phyloP scores from a whole-genome alignment of 139 green algal species.

The Mesotaenium endlicherianum region DNA sequence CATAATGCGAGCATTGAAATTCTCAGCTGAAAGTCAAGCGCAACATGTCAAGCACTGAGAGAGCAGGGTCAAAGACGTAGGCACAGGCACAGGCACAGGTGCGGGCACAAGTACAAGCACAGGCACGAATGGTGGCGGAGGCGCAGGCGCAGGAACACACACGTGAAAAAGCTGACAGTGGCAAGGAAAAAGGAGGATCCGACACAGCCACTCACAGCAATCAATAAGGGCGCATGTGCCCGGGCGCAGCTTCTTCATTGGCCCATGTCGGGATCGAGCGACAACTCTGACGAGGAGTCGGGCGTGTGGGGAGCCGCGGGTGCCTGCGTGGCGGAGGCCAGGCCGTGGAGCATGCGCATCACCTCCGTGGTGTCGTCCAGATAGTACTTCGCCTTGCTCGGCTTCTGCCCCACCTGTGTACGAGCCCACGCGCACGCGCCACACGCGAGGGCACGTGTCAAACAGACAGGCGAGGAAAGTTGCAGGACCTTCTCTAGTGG shows the following conservation, averaged over 20 bases:
- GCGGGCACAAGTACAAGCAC: no score
- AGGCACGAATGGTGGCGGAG: no score
- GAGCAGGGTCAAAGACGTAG: no score
- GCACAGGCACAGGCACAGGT: no score
- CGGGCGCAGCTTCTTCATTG: background rate
- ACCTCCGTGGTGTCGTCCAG: slow-evolving; percentile 90
- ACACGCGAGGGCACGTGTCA: background rate
- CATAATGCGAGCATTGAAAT: no score
- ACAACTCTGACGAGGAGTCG: background rate
- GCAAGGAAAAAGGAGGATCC: background rate
- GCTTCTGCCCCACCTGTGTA: slow-evolving; percentile 84
- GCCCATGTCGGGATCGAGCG: background rate
- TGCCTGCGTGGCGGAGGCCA: slow-evolving; percentile 8
- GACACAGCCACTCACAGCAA: background rate
- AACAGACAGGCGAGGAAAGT: no score
- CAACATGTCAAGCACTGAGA: no score
- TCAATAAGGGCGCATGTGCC: background rate
- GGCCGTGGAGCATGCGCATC: slow-evolving; percentile 39
- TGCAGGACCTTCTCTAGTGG: no score
- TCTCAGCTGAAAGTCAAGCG: no score
- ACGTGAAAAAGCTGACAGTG: background rate
- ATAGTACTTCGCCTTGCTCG: slow-evolving; percentile 90
- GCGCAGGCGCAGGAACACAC: no score
- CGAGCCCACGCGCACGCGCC: background rate
- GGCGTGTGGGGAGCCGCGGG: background rate